These are phyloP conservation scores for Backusella morwellensis DNA, from an alignment of 192 early-diverging fungal species.

Conservation along the genomic window DNA sequence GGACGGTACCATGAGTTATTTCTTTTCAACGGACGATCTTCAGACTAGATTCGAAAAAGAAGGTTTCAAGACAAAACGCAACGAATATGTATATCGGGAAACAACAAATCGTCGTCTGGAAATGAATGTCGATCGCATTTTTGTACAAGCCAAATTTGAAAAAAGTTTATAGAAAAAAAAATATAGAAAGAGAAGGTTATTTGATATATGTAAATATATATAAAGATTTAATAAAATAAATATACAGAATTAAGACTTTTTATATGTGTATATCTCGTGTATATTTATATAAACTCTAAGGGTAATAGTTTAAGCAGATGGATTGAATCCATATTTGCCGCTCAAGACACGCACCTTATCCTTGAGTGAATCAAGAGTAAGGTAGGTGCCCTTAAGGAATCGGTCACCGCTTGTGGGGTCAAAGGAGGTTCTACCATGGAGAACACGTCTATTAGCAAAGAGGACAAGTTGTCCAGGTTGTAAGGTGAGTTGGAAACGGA, in stretches of 20 bases:
- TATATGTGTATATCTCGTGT: not conserved
- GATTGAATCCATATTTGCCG: conserved; percentile 9
- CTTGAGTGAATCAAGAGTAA: conserved; percentile 58
- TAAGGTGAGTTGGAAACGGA: conserved; percentile 59
- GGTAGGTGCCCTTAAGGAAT: conserved; percentile 70
- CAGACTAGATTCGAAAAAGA: conserved; percentile 59
- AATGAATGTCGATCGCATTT: conserved; percentile 67
- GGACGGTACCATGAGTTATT: conserved; percentile 93
- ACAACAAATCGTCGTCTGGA: conserved; percentile 68
- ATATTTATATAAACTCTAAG: not conserved
- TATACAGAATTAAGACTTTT: not conserved
- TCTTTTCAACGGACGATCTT: conserved; percentile 73
- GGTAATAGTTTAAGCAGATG: not conserved
- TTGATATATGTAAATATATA: not conserved
- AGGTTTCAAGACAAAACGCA: conserved; percentile 55
- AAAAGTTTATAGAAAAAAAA: conserved; percentile 36
- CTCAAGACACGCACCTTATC: conserved; percentile 43
- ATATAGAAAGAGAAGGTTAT: not conserved
- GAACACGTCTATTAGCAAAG: conserved; percentile 77
- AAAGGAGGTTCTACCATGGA: conserved; percentile 77
- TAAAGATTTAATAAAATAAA: not conserved
- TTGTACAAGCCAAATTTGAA: conserved; percentile 75
- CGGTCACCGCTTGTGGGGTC: conserved; percentile 68
- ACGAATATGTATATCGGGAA: conserved; percentile 66
- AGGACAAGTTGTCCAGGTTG: conserved; percentile 66